A percentile compares a stretch with the other conserved stretches of the same genome.
phyloP scores from a whole-genome alignment of 1,139 yeast genomes.

The Geotrichum klebahnii region DNA sequence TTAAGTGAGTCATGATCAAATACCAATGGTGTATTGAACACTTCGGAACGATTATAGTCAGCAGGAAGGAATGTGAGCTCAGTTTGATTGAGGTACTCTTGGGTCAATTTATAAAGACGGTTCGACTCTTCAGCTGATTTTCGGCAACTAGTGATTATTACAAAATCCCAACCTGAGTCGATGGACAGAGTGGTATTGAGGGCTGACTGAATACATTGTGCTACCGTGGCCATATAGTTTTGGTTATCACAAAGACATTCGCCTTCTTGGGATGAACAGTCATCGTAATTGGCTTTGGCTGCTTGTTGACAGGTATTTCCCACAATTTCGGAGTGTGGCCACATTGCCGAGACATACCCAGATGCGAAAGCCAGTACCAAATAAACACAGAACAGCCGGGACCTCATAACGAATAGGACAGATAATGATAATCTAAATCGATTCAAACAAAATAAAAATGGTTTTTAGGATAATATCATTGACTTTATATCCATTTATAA shows the following conservation, averaged over 20 bases:
- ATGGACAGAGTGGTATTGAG: slow-evolving; percentile 16
- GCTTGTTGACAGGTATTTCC: slow-evolving; percentile 36
- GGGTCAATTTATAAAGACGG: slow-evolving; percentile 28
- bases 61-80: slow-evolving; percentile 22
- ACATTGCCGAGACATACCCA: slow-evolving; percentile 28
- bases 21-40: slow-evolving; percentile 17
- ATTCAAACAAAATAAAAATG: too few relatives aligned
- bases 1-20: slow-evolving; percentile 12
- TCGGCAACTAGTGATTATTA: slow-evolving; percentile 30
- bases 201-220: slow-evolving; percentile 29
- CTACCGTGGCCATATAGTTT: slow-evolving; percentile 37
- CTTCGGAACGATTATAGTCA: slow-evolving; percentile 9
- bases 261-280: slow-evolving; percentile 33
- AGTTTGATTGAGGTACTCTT: slow-evolving; percentile 22
- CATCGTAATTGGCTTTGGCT: slow-evolving; percentile 31
- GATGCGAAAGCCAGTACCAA: slow-evolving; percentile 1
- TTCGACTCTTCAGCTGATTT: slow-evolving; percentile 27
- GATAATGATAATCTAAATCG: too few relatives aligned
- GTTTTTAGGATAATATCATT: too few relatives aligned
- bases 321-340: slow-evolving; percentile 36
- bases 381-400: neutral
- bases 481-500: too few relatives aligned
- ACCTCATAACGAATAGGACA: too few relatives aligned
- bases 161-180: slow-evolving; percentile 35
- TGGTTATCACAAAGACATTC: slow-evolving; percentile 35